Evolutionary conservation across 495 filamentous ascomycete species (phyloP).

Genomic region (Aspergillus saccharolyticus): DNA sequence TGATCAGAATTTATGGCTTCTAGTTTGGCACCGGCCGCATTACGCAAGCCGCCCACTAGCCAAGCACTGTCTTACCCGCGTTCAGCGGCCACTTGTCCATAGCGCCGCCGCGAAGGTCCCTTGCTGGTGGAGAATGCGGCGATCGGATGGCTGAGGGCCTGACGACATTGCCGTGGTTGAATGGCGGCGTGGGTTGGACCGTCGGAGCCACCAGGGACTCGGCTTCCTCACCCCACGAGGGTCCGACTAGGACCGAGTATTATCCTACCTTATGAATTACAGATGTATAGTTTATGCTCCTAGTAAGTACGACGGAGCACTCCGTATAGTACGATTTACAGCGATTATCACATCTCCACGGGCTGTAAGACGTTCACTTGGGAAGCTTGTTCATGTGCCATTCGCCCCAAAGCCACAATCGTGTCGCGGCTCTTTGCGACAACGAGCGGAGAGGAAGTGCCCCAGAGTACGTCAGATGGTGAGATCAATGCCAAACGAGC

Average conservation of each 20-base stretch:
- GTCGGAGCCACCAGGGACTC: constrained; percentile 5
- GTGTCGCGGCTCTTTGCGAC: background rate
- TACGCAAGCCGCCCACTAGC: constrained; percentile 41
- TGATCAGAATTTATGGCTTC: constrained; percentile 38
- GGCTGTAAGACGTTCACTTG: background rate
- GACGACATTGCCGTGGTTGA: constrained; percentile 28
- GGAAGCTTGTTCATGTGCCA: background rate
- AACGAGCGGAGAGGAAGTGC: background rate
- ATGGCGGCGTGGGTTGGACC: constrained; percentile 15
- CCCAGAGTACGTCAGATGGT: constrained; percentile 1
- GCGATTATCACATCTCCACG: no score
- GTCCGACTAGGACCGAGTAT: no score
- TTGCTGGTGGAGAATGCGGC: constrained; percentile 43
- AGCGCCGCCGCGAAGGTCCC: constrained; percentile 32
- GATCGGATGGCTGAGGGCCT: constrained; percentile 33
- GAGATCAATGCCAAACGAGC: background rate
- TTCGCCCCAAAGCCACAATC: background rate
- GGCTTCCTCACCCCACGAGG: constrained; percentile 9
- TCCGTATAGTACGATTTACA: no score
- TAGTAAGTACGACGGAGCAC: no score
- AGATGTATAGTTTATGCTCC: no score
- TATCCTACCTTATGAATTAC: no score
- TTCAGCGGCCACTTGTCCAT: constrained; percentile 36
- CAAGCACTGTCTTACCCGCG: constrained; percentile 34
- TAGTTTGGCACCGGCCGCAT: constrained; percentile 27